Evolutionary conservation across 371 early-diverging fungal genomes (phyloP).

Genomic region (Mucor velutinosus): DNA sequence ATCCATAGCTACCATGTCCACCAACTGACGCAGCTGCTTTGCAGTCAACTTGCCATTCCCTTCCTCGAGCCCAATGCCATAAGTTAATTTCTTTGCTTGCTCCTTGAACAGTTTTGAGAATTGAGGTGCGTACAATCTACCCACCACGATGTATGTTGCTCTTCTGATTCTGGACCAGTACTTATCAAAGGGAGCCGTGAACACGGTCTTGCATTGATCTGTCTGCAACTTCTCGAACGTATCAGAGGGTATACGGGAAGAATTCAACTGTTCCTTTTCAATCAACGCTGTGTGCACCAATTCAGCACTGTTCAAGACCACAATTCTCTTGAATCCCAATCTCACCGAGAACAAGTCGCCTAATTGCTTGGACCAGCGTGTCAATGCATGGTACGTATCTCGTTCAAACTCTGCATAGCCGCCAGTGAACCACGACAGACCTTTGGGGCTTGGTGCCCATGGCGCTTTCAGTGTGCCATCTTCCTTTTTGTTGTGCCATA

Average conservation of each 20-base stretch:
- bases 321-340: slow-evolving; percentile 36
- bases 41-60: slow-evolving; percentile 20
- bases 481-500: slow-evolving; percentile 38
- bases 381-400: slow-evolving; percentile 26
- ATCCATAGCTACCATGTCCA: slow-evolving; percentile 38
- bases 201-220: slow-evolving; percentile 42
- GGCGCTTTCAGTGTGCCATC: slow-evolving; percentile 42
- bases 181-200: slow-evolving; percentile 30
- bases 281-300: slow-evolving; percentile 33
- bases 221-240: slow-evolving; percentile 35
- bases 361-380: slow-evolving; percentile 34
- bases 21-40: slow-evolving; percentile 28
- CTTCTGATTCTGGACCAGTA: slow-evolving; percentile 46
- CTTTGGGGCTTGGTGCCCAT: slow-evolving; percentile 39
- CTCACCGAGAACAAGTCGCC: slow-evolving; percentile 33
- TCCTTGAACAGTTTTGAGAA: slow-evolving; percentile 16
- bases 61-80: slow-evolving; percentile 8
- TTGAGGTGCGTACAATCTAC: background rate
- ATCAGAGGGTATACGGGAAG: slow-evolving; percentile 24
- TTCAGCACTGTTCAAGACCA: slow-evolving; percentile 35
- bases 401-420: slow-evolving; percentile 24
- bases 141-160: slow-evolving; percentile 26
- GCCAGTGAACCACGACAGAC: slow-evolving; percentile 29
- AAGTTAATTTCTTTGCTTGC: slow-evolving; percentile 22
- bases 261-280: slow-evolving; percentile 42